These are phyloP conservation scores for Leccinellum rugosiceps DNA, from an alignment of 768 basidiomycete genomes.

Conservation along the genomic window DNA sequence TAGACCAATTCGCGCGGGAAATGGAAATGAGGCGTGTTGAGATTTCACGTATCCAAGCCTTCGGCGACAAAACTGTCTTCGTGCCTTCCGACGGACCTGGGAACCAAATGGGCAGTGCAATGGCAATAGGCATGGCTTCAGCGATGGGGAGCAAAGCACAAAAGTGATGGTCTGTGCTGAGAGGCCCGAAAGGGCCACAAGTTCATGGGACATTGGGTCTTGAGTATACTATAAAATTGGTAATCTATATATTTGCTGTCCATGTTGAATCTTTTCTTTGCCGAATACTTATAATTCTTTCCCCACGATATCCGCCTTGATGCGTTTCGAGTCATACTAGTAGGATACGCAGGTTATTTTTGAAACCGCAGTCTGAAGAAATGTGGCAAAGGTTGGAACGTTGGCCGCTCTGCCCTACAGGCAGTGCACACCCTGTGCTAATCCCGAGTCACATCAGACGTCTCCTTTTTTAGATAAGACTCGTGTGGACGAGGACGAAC, in stretches of 20 bases:
- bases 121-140: conserved; percentile 70
- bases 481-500: conserved; percentile 15
- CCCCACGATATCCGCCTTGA: background rate
- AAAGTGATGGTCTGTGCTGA: conserved; percentile 5
- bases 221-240: background rate
- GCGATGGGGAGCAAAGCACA: conserved; percentile 46
- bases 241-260: background rate
- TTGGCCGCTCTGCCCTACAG: conserved; percentile 3
- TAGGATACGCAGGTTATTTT: background rate
- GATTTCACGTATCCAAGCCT: conserved; percentile 58
- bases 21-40: conserved; percentile 73
- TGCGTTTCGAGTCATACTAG: background rate
- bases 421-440: background rate
- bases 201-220: background rate
- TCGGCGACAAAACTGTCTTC: conserved; percentile 66
- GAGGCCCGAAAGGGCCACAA: no score
- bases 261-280: no score
- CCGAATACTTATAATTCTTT: background rate
- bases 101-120: conserved; percentile 54
- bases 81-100: conserved; percentile 62
- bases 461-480: conserved; percentile 13
- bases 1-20: conserved; percentile 68
- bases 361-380: background rate
- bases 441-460: background rate
- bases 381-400: background rate